phyloP scores from a whole-genome alignment of 2,329 filamentous ascomycete genomes.

The Bipolaris victoriae region DNA sequence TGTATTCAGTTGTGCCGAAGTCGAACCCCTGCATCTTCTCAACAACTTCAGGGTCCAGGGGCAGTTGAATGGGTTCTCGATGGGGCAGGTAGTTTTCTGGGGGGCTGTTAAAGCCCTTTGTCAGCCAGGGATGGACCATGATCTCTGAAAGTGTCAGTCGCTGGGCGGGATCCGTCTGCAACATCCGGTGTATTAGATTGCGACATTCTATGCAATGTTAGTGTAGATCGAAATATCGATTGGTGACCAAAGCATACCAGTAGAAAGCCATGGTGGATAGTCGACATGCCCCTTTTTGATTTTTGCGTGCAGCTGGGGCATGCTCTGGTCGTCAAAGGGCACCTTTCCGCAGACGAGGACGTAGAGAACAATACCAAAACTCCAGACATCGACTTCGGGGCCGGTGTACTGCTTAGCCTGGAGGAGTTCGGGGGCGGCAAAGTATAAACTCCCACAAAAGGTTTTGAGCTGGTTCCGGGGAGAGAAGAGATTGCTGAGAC shows the following conservation, averaged over 20 bases:
- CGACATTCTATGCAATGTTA: slow-evolving; percentile 74
- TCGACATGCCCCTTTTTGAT: slow-evolving; percentile 98
- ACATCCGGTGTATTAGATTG: slow-evolving; percentile 89
- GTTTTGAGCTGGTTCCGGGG: slow-evolving; percentile 87
- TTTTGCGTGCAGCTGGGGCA: slow-evolving; percentile 97
- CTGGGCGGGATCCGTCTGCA: slow-evolving; percentile 89
- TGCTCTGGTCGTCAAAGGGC: slow-evolving; percentile 98
- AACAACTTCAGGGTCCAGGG: slow-evolving; percentile 81
- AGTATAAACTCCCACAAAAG: slow-evolving; percentile 97
- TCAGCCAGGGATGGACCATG: slow-evolving; percentile 94
- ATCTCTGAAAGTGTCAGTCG: slow-evolving; percentile 89
- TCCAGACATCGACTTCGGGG: slow-evolving; percentile 97
- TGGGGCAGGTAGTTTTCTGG: slow-evolving; percentile 87
- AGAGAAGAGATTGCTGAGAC: slow-evolving; percentile 92
- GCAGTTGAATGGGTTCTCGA: slow-evolving; percentile 83
- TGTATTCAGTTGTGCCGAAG: slow-evolving; percentile 85
- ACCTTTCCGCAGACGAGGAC: slow-evolving; percentile 97
- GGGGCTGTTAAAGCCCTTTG: slow-evolving; percentile 83
- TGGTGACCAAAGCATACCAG: slow-evolving; percentile 64
- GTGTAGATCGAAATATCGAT: background rate
- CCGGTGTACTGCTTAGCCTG: slow-evolving; percentile 95
- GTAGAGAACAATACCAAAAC: slow-evolving; percentile 97
- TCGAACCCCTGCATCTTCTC: slow-evolving; percentile 98
- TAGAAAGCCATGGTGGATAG: slow-evolving; percentile 90
- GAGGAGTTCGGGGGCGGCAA: slow-evolving; percentile 91